phyloP scores from a whole-genome alignment of 106 monocot species.

The Xerophyta viscosa region DNA sequence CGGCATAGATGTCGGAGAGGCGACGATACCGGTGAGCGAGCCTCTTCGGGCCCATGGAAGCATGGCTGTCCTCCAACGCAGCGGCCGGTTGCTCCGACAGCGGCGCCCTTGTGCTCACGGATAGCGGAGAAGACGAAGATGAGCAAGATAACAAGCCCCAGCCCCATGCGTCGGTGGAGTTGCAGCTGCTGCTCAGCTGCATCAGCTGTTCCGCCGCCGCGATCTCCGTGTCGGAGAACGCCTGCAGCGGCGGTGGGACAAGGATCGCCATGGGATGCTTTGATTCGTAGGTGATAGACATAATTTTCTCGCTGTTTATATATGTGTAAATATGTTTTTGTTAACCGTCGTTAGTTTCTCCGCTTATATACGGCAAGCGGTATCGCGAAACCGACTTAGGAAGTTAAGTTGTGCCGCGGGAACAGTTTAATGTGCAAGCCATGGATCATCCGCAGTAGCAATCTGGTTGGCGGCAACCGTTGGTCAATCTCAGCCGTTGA shows the following conservation, averaged over 20 bases:
- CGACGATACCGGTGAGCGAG: constrained; percentile 13
- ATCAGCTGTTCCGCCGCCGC: constrained; percentile 23
- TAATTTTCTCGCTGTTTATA: background rate
- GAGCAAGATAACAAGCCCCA: background rate
- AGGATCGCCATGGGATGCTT: background rate
- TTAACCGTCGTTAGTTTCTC: background rate
- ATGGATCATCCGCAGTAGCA: too few relatives aligned
- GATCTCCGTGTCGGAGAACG: constrained; percentile 25
- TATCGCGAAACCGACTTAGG: constrained; percentile 24
- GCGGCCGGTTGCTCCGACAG: background rate
- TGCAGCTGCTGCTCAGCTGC: constrained; percentile 13
- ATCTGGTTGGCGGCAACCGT: too few relatives aligned
- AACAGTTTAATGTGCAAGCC: too few relatives aligned
- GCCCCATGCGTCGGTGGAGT: background rate
- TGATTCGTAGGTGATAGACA: background rate
- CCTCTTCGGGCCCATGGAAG: constrained; percentile 6
- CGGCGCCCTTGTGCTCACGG: constrained; percentile 5
- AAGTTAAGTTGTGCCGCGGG: constrained; percentile 37
- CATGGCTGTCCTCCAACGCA: constrained; percentile 6
- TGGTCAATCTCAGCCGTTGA: too few relatives aligned
- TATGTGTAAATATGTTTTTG: background rate
- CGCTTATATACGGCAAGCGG: constrained; percentile 23
- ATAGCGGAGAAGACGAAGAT: constrained; percentile 7
- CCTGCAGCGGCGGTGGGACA: background rate
- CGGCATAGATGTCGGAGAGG: constrained; percentile 24